Percentiles rank a stretch among this genome's conserved stretches.
Conservation (phyloP, 306 rosid genomes). For the Malus sylvestris region DNA sequence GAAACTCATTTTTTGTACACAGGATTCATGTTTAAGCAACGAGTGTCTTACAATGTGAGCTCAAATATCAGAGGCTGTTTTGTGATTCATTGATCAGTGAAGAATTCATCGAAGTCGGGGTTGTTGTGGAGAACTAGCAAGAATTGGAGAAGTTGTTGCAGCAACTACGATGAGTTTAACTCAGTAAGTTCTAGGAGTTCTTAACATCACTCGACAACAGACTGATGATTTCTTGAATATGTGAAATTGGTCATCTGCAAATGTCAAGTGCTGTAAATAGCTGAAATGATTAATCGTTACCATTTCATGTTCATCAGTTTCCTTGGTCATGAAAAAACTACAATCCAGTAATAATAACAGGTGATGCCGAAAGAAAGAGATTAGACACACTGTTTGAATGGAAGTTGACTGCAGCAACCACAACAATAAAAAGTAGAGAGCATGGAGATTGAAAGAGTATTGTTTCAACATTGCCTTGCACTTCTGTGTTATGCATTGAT, state of each 20-base stretch:
- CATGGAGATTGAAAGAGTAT: no score
- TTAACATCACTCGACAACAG: neutral
- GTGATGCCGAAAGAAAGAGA: neutral
- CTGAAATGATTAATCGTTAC: neutral
- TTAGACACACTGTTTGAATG: no score
- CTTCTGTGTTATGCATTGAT: no score
- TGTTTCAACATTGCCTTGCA: no score
- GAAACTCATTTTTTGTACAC: slow-evolving; percentile 50
- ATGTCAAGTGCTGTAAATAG: neutral
- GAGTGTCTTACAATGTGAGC: neutral
- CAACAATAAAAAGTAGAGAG: neutral
- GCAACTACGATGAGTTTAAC: neutral
- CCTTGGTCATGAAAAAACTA: neutral
- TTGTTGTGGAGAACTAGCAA: neutral
- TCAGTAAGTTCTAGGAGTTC: neutral
- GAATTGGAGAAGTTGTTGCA: neutral
- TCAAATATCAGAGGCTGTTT: neutral
- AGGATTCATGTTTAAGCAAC: slow-evolving; percentile 42
- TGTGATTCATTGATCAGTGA: no score
- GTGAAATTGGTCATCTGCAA: neutral
- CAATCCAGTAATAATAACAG: neutral
- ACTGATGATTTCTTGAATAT: neutral
- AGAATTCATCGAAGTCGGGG: neutral
- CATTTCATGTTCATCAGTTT: neutral
- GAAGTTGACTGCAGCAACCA: neutral